Conservation (phyloP, 805 yeast species). For the Metschnikowia cubensis region DNA sequence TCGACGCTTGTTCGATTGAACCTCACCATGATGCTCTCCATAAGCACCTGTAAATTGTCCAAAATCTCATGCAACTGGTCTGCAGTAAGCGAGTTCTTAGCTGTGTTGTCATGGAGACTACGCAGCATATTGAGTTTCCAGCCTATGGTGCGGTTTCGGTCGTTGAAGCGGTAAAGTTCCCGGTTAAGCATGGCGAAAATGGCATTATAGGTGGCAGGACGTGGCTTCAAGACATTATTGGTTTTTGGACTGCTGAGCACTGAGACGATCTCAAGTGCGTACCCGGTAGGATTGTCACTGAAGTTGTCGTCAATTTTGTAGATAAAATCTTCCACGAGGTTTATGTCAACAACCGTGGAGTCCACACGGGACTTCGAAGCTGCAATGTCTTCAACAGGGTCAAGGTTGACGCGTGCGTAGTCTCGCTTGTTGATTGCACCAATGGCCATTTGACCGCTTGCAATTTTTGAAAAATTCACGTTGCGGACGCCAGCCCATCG, state of each 20-base stretch:
- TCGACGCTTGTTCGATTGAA: slow-evolving; percentile 12
- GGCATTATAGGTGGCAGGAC: slow-evolving; percentile 28
- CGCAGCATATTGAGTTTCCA: slow-evolving; percentile 12
- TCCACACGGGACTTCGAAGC: neutral
- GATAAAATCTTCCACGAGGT: slow-evolving; percentile 32
- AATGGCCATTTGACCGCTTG: neutral
- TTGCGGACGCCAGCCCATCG: slow-evolving; percentile 30
- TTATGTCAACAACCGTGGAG: slow-evolving; percentile 22
- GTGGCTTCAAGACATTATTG: slow-evolving; percentile 17
- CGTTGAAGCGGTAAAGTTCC: slow-evolving; percentile 27
- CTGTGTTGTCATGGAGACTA: slow-evolving; percentile 22
- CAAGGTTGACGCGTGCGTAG: slow-evolving; percentile 6
- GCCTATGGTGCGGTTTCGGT: slow-evolving; percentile 24
- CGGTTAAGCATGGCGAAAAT: slow-evolving; percentile 27
- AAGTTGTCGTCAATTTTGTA: slow-evolving; percentile 28
- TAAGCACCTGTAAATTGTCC: slow-evolving; percentile 21
- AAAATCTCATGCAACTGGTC: slow-evolving; percentile 22
- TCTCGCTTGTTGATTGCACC: slow-evolving; percentile 2
- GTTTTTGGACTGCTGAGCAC: slow-evolving; percentile 20
- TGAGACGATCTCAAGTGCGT: slow-evolving; percentile 27
- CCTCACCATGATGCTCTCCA: slow-evolving; percentile 22
- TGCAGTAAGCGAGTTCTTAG: slow-evolving; percentile 23
- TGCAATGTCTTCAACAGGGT: neutral
- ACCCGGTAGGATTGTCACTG: slow-evolving; percentile 19
- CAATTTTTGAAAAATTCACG: slow-evolving; percentile 7